phyloP scores from a whole-genome alignment of 2,329 filamentous ascomycete species.

The Epichloe aotearoae region DNA sequence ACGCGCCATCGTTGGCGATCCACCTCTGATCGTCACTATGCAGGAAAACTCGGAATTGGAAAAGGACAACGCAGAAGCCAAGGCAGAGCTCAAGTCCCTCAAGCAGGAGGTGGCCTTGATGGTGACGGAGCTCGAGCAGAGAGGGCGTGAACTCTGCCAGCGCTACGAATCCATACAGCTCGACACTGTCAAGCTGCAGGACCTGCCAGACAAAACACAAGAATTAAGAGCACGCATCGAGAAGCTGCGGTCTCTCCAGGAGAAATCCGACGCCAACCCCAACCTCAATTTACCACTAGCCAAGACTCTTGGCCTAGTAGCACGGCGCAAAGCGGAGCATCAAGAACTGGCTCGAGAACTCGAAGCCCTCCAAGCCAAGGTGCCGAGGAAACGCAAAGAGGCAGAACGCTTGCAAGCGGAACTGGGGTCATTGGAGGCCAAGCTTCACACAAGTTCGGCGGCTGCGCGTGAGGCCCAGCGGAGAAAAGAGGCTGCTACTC shows the following conservation, averaged over 20 bases:
- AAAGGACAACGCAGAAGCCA: slow-evolving; percentile 51
- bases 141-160: slow-evolving; percentile 43
- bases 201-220: slow-evolving; percentile 36
- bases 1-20: slow-evolving; percentile 79
- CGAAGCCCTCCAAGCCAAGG: slow-evolving; percentile 46
- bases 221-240: slow-evolving; percentile 35
- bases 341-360: slow-evolving; percentile 49
- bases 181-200: slow-evolving; percentile 34
- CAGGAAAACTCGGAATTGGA: slow-evolving; percentile 74
- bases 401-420: slow-evolving; percentile 55
- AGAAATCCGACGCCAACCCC: slow-evolving; percentile 21
- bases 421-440: slow-evolving; percentile 53
- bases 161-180: slow-evolving; percentile 37
- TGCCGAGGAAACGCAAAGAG: slow-evolving; percentile 53
- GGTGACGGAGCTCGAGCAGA: slow-evolving; percentile 57
- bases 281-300: slow-evolving; percentile 42
- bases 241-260: slow-evolving; percentile 29
- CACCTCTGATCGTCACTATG: slow-evolving; percentile 70
- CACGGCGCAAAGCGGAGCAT: slow-evolving; percentile 35
- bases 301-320: slow-evolving; percentile 41
- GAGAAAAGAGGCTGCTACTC: slow-evolving; percentile 54
- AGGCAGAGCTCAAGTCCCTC: slow-evolving; percentile 62
- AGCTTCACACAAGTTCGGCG: slow-evolving; percentile 48
- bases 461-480: slow-evolving; percentile 59
- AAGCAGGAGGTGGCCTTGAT: slow-evolving; percentile 68